phyloP scores from a whole-genome alignment of 1,139 yeast genomes.

The Taphrina deformans region DNA sequence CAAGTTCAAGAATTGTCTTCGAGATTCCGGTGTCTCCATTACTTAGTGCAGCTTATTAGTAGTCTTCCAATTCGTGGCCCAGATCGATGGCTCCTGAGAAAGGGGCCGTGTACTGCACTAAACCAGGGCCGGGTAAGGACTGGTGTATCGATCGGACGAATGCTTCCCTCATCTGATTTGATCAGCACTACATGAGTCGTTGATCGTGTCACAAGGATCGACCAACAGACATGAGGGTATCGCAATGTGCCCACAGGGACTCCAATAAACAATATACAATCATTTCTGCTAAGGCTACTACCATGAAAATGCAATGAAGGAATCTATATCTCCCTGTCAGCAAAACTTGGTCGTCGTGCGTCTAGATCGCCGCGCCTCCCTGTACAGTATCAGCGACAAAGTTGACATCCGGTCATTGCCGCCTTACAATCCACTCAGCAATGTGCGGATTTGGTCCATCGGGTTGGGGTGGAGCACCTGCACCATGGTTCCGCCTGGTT shows the following conservation, averaged over 20 bases:
- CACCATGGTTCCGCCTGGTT: slow-evolving; percentile 20
- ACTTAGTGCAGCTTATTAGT: too few species aligned
- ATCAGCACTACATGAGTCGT: not conserved
- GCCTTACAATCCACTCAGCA: slow-evolving; percentile 24
- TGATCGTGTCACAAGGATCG: too few species aligned
- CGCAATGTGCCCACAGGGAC: too few species aligned
- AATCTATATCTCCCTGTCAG: not conserved
- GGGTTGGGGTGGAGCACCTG: slow-evolving; percentile 13
- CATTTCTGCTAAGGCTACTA: slow-evolving; percentile 10
- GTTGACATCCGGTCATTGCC: not conserved
- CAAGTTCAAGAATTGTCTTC: not conserved
- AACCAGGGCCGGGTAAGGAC: too few species aligned
- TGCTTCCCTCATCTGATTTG: not conserved
- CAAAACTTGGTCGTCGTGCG: not conserved
- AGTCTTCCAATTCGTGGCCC: too few species aligned
- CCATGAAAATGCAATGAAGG: slow-evolving; percentile 4
- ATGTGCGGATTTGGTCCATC: slow-evolving; percentile 22
- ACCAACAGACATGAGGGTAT: too few species aligned
- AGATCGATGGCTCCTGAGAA: too few species aligned
- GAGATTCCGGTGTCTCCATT: not conserved
- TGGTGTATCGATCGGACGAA: too few species aligned
- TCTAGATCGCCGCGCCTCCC: slow-evolving; percentile 14
- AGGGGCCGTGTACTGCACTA: too few species aligned
- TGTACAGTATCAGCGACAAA: slow-evolving; percentile 2
- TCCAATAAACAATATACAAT: not conserved